phyloP scores from a whole-genome alignment of 345 rosid genomes.

The Eutrema heterophyllum region DNA sequence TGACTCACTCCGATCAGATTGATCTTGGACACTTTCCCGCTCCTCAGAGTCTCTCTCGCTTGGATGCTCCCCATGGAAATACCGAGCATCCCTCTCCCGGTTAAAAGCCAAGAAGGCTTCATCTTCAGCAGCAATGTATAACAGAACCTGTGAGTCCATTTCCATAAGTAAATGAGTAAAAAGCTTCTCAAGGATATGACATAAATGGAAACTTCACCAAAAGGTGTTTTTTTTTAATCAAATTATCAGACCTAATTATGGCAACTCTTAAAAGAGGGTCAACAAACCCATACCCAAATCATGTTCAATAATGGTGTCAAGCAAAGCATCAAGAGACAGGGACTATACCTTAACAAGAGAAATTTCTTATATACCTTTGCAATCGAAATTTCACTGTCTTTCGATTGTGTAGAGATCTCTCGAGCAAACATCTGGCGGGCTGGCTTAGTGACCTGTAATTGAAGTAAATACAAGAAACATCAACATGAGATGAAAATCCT shows the following conservation, averaged over 20 bases:
- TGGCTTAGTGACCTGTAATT: conserved; percentile 51
- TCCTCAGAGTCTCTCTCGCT: conserved; percentile 35
- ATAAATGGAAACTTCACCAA: neutral
- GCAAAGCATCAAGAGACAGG: conserved; percentile 23
- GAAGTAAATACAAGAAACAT: conserved; percentile 20
- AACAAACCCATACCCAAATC: conserved; percentile 8
- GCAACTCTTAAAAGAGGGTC: neutral
- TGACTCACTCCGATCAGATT: conserved; percentile 32
- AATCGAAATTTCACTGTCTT: conserved; percentile 71
- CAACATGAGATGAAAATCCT: conserved; percentile 15
- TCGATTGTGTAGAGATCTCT: conserved; percentile 67
- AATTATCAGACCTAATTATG: neutral
- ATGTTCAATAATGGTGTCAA: conserved; percentile 14
- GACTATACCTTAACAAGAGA: conserved; percentile 32
- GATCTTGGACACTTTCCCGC: conserved; percentile 28
- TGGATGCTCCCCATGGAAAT: conserved; percentile 39
- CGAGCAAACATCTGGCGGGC: conserved; percentile 63
- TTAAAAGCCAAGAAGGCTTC: conserved; percentile 62
- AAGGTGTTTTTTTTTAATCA: neutral
- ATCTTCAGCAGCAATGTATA: conserved; percentile 87
- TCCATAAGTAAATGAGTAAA: conserved; percentile 10
- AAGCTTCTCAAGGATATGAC: conserved; percentile 2
- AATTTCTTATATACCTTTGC: conserved; percentile 60
- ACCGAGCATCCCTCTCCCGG: conserved; percentile 55
- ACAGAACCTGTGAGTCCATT: conserved; percentile 51